Evolutionary conservation across 2,329 filamentous ascomycete genomes (phyloP).

Genomic region (Verticillium albo-atrum): DNA sequence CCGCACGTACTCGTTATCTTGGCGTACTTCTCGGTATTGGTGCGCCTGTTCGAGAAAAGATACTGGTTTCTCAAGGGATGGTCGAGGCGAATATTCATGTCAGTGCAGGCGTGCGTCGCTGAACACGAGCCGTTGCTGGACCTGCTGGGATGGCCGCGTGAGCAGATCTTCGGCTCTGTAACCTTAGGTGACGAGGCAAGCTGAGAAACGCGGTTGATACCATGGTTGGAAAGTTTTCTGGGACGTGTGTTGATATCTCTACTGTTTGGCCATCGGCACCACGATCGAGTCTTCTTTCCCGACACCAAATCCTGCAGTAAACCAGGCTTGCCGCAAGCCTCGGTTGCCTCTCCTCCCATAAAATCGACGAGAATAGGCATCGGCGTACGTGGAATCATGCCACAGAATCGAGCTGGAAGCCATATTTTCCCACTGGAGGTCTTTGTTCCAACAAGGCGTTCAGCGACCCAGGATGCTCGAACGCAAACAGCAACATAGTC

Average conservation of each 20-base stretch:
- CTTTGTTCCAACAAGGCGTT: neutral
- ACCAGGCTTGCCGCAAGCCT: too few relatives aligned
- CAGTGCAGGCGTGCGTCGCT: neutral
- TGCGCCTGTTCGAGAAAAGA: conserved; percentile 17
- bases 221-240: too few relatives aligned
- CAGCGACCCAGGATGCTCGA: neutral
- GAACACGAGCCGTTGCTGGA: neutral
- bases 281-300: too few relatives aligned
- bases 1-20: conserved; percentile 20
- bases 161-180: neutral
- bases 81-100: conserved; percentile 14
- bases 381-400: too few relatives aligned
- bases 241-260: too few relatives aligned
- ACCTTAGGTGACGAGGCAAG: neutral
- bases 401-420: too few relatives aligned
- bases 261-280: too few relatives aligned
- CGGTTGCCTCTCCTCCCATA: too few relatives aligned
- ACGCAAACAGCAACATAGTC: neutral
- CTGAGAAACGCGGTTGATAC: too few relatives aligned
- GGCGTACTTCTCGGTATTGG: conserved; percentile 17
- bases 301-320: too few relatives aligned
- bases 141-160: neutral
- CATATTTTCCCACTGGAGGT: too few relatives aligned
- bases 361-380: too few relatives aligned
- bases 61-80: conserved; percentile 22